Base-by-base conservation (phyloP, 176 grass and related monocot species). In the Melocanna baccifera region DNA sequence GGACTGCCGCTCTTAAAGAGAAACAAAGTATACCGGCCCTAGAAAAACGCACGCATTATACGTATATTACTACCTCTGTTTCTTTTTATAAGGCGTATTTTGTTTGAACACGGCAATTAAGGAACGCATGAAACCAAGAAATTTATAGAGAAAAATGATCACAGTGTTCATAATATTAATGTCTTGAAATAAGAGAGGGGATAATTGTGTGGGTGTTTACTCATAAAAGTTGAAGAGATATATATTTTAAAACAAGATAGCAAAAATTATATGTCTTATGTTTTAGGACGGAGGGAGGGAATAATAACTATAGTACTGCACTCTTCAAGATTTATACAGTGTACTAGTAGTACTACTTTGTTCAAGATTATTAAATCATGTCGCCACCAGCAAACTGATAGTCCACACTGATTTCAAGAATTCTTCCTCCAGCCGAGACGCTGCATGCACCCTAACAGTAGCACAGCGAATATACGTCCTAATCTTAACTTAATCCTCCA, bases 1-100 rank as follows among this genome's bases (percentile, higher is more conserved):
- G 36, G 37, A 6, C 34, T 58, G 79, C 41, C 50, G 30, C 26
- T 89, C 59, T 84, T 51, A 76, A 76, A 85, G 81, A 85, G 87
- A 20, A 81, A 75, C 87, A 75, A 89, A 55, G 76, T 69, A 85
- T 3, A 14, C 59, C 57, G 57, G 26, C 57, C 59, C 12, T 62
- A 28, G 25, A 25, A 62, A 28, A 62, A 29, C 25, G 25, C 59
- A 12, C 28, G 2, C 47, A 10, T 4, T 47, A 43, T 29, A 29
- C 48, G 4, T 34, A 34, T 34, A 34, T 34, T 34, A 34, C 4
- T 34, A 34, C 32, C 32, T 34, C 4, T 34, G 32, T 34, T 4
- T n/a, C n/a, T 34, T 34, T 34, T 34, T 34, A 34, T 4, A 34
- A 34, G 2, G 32, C 32, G 32, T 34, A 4, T 34, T 34, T 34